Evolutionary conservation across 176 grass and related monocot genomes (phyloP).

Genomic region (Oryza meyeriana): DNA sequence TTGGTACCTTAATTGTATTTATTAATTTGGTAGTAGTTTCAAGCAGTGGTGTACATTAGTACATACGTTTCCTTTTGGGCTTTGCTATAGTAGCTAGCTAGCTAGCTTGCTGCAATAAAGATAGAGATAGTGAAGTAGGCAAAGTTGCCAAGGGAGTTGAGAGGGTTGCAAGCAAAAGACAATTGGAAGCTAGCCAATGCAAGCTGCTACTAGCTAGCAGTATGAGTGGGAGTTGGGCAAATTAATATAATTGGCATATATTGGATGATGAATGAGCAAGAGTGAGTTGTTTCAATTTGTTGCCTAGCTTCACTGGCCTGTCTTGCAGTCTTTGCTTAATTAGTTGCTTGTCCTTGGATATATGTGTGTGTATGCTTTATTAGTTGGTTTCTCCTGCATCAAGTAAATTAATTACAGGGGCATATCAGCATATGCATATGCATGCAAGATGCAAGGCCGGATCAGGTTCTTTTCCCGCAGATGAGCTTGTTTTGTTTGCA

Average conservation of each 20-base stretch:
- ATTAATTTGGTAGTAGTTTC: conserved; percentile 33
- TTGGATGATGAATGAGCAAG: neutral
- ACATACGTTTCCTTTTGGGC: conserved; percentile 41
- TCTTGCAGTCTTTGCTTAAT: neutral
- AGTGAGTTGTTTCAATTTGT: neutral
- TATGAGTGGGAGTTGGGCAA: conserved; percentile 20
- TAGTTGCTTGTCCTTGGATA: neutral
- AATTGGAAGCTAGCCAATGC: conserved; percentile 26
- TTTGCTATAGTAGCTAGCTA: neutral
- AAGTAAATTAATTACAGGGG: conserved; percentile 28
- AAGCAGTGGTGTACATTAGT: conserved; percentile 21
- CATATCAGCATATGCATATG: neutral
- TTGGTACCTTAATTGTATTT: neutral
- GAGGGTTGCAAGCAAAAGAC: conserved; percentile 34
- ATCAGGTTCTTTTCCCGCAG: conserved; percentile 50
- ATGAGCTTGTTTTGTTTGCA: conserved; percentile 56
- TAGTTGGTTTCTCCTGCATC: conserved; percentile 53
- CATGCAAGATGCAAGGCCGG: neutral
- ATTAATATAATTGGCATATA: neutral
- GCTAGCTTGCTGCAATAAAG: conserved; percentile 24
- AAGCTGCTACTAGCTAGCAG: neutral
- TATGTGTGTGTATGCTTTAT: neutral
- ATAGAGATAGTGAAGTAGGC: conserved; percentile 40
- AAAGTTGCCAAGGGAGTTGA: conserved; percentile 48
- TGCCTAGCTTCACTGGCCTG: neutral